A percentile compares a stretch with the other conserved stretches of the same genome.
phyloP scores from a whole-genome alignment of 441 rosid species.

The Isatis lusitanica region DNA sequence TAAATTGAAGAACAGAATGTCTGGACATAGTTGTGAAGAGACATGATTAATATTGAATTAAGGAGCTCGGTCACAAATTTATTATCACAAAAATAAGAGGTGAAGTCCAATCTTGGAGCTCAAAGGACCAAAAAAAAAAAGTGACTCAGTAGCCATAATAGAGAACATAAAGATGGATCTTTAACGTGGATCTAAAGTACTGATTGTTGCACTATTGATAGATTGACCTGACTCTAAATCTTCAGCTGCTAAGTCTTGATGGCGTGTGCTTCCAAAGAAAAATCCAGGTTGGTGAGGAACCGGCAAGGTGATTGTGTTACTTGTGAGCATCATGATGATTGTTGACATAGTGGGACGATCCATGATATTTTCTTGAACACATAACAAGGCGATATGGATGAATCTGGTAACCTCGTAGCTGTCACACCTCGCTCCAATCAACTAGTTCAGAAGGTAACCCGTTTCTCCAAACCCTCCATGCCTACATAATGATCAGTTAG shows the following conservation, averaged over 20 bases:
- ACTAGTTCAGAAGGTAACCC: conserved; percentile 23
- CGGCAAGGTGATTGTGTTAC: conserved; percentile 26
- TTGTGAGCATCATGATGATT: conserved; percentile 26
- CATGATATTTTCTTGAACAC: conserved; percentile 35
- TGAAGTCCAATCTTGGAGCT: neutral
- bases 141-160: neutral
- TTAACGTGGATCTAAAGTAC: conserved; percentile 14
- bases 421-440: conserved; percentile 18
- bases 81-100: neutral
- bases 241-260: neutral
- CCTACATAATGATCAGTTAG: conserved; percentile 14
- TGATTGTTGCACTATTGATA: neutral
- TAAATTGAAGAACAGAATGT: neutral
- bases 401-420: conserved; percentile 33
- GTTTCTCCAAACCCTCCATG: conserved; percentile 42
- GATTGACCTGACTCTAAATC: conserved; percentile 22
- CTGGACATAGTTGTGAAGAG: neutral
- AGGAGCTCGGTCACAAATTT: neutral
- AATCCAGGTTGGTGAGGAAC: conserved; percentile 28
- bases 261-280: neutral
- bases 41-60: too few relatives aligned
- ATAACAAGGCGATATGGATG: conserved; percentile 40
- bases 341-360: conserved; percentile 34
- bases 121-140: neutral
- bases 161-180: neutral